Evolutionary conservation across 352 stramenopile species (phyloP).

Genomic region (Phytophthora multivora): DNA sequence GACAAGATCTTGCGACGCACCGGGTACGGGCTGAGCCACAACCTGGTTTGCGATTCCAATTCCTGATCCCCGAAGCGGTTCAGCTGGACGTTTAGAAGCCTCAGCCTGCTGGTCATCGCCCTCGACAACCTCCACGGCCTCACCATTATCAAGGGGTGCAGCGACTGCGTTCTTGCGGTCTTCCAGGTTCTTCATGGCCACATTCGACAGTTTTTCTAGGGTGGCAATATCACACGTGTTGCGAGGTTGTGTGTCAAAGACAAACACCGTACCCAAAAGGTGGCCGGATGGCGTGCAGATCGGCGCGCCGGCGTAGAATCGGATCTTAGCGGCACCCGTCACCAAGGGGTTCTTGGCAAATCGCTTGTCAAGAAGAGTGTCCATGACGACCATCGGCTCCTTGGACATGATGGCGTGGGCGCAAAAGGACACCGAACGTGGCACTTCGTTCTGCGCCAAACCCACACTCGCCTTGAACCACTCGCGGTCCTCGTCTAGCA

Average conservation of each 20-base stretch:
- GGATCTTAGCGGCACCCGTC: constrained; percentile 83
- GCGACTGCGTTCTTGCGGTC: constrained; percentile 89
- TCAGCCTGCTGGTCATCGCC: constrained; percentile 26
- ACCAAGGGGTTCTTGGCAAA: constrained; percentile 89
- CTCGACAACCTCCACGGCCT: constrained; percentile 43
- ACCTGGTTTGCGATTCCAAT: constrained; percentile 85
- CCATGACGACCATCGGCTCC: constrained; percentile 89
- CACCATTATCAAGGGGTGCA: constrained; percentile 59
- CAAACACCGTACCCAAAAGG: constrained; percentile 85
- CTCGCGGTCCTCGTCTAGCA: constrained; percentile 86
- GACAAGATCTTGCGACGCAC: constrained; percentile 80
- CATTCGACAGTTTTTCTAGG: constrained; percentile 87
- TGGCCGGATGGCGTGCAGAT: constrained; percentile 85
- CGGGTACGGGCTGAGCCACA: constrained; percentile 54
- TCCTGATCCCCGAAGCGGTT: constrained; percentile 60
- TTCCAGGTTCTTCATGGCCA: constrained; percentile 90
- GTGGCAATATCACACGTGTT: constrained; percentile 88
- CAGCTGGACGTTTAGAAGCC: constrained; percentile 37
- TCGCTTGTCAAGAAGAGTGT: constrained; percentile 85
- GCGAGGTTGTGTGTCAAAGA: constrained; percentile 87
- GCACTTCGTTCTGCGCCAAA: constrained; percentile 85
- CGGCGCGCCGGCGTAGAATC: constrained; percentile 84
- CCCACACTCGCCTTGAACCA: constrained; percentile 90
- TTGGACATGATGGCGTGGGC: constrained; percentile 90
- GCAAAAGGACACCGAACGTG: constrained; percentile 87